Base-by-base conservation (phyloP, 768 basidiomycete species). In the Russula olivacea region DNA sequence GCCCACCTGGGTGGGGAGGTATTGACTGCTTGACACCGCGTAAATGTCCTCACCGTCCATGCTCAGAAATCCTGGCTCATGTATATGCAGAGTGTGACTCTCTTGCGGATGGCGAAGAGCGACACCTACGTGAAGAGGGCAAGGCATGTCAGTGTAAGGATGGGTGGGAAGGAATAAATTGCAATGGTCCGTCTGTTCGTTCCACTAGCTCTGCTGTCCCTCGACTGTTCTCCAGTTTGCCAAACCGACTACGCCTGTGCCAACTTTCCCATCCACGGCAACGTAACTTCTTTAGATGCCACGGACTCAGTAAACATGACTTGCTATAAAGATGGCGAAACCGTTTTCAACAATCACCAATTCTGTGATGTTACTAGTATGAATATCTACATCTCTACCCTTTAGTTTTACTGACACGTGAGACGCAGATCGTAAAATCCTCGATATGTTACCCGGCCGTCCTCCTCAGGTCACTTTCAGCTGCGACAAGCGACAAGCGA, bases 311-410 rank as follows among this genome's bases (percentile, higher is more conserved):
- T 74, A 34, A 87, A 89, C 68, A 95, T 98, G 88, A 91, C 92
- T 1, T 98, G 97, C 72, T 96, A 97, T 80, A 89, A 81, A 59
- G 91, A 91, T 47, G 97, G 97, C 25, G 83, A 89, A 72, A 95
- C 93, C 0, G 89, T 99, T n/a, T 89, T 91, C 73, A 88, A 84
- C 72, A 94, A 97, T 68, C 93, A 94, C 74, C 96, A 99, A 73
- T 93, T 97, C 86, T 99, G 97, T 75, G 85, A 98, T 72, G 95
- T 99, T 38, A 99, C 97, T 12, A 98, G 94, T 96, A 71, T 69
- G 91, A 79, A 9, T 25, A 45, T 17, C 23, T 17, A 43, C 17
- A 19, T 32, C 19, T 52, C 21, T 52, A 17, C 49, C 25, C 47
- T 49, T n/a, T 43, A 12, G 14, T 30, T 56, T 61, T 45, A 57